These are phyloP conservation scores for Cadophora gregata DNA, from an alignment of 2,329 filamentous ascomycete genomes.

Conservation along the genomic window DNA sequence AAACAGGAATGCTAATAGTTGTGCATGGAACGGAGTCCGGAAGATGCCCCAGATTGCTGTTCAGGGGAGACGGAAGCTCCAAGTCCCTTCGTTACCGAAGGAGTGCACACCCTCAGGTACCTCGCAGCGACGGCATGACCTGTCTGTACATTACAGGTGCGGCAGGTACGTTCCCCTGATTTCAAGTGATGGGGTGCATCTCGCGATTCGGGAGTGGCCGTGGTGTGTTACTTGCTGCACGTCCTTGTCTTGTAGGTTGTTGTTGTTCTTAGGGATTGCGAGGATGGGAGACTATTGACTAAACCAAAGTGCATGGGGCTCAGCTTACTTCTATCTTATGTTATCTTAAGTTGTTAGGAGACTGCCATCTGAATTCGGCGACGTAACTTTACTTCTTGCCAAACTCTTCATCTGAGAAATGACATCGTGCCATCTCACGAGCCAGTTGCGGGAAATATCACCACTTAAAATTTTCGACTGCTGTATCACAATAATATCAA, in stretches of 20 bases:
- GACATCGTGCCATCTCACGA: background rate
- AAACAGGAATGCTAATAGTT: background rate
- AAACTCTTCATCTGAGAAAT: background rate
- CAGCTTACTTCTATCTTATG: background rate
- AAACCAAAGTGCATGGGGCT: constrained; percentile 1
- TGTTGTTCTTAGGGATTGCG: background rate
- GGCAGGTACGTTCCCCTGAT: background rate
- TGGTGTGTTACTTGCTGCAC: background rate
- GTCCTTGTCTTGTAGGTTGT: background rate
- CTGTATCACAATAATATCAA: background rate
- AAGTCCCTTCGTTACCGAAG: background rate
- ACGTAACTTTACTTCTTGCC: background rate
- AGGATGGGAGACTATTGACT: background rate
- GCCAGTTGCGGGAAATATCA: background rate
- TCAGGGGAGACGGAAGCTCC: background rate
- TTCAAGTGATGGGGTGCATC: background rate
- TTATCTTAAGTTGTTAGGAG: no score
- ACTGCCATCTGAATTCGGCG: no score
- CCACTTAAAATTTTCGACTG: background rate
- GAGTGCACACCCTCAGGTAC: background rate
- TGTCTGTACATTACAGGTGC: background rate
- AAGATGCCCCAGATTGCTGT: background rate
- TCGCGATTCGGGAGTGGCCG: background rate
- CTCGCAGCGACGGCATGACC: background rate
- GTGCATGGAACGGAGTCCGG: background rate